These are phyloP conservation scores for Podospora pseudopauciseta DNA, from an alignment of 495 filamentous ascomycete genomes.

Conservation along the genomic window DNA sequence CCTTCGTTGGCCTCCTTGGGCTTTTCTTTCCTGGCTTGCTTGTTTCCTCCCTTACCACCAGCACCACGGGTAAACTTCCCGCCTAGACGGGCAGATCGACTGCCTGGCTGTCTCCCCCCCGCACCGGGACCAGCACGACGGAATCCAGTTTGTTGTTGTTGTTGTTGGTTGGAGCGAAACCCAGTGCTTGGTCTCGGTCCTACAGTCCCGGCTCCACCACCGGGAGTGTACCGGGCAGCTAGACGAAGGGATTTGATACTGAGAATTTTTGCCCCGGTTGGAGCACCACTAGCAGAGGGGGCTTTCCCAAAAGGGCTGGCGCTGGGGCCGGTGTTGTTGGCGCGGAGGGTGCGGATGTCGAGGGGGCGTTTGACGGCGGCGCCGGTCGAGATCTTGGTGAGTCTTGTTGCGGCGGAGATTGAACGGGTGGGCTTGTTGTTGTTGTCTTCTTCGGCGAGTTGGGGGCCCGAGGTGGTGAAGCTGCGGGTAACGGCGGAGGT, in stretches of 20 bases:
- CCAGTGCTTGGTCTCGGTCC: neutral
- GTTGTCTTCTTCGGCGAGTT: constrained; percentile 11
- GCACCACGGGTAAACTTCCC: neutral
- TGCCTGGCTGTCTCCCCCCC: neutral
- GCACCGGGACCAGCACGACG: neutral
- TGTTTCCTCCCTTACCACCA: neutral
- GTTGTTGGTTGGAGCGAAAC: neutral
- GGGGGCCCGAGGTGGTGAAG: constrained; percentile 21
- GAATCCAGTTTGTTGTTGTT: no score
- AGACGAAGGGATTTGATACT: constrained; percentile 12
- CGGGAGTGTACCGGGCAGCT: neutral
- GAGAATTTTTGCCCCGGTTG: constrained; percentile 19
- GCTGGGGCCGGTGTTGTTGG: constrained; percentile 23
- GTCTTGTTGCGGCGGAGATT: constrained; percentile 22
- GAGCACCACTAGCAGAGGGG: constrained; percentile 8
- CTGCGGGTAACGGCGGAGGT: neutral
- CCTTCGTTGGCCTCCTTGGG: neutral
- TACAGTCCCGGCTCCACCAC: neutral
- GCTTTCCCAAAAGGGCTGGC: neutral
- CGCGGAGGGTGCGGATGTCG: constrained; percentile 1
- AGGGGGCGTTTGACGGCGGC: neutral
- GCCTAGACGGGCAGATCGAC: neutral
- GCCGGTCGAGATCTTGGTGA: constrained; percentile 18
- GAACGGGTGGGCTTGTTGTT: constrained; percentile 14
- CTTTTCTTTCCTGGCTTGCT: constrained; percentile 9